A percentile compares a stretch with the other conserved stretches of the same genome.
These are phyloP conservation scores for Lichtheimia hyalospora DNA, from an alignment of 371 early-diverging fungal genomes.

Conservation along the genomic window DNA sequence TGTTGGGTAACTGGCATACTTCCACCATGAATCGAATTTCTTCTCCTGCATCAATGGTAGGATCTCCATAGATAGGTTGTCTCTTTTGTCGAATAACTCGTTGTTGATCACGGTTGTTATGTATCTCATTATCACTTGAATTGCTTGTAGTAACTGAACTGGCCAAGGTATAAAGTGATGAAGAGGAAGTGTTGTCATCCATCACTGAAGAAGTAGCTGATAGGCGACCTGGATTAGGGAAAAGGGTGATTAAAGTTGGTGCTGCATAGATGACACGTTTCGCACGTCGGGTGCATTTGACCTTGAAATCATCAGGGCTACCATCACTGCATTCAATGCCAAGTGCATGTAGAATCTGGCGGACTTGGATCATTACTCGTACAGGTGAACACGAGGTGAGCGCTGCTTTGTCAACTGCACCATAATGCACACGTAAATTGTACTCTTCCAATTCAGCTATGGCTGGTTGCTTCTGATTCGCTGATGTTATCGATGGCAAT, in stretches of 20 bases:
- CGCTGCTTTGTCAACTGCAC: conserved; percentile 10
- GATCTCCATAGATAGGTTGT: conserved; percentile 89
- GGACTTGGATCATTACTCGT: conserved; percentile 9
- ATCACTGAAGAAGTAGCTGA: conserved; percentile 6
- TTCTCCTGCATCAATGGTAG: conserved; percentile 79
- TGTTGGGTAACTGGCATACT: conserved; percentile 83
- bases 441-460: too few relatives aligned
- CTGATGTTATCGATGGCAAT: not conserved
- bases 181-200: not conserved
- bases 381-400: conserved; percentile 10
- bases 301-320: conserved; percentile 11
- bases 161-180: conserved; percentile 1
- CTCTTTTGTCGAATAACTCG: not conserved
- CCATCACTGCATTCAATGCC: conserved; percentile 11
- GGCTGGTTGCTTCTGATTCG: not conserved
- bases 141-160: conserved; percentile 1
- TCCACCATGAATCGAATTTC: conserved; percentile 83
- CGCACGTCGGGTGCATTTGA: conserved; percentile 14
- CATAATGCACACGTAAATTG: conserved; percentile 9
- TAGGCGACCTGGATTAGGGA: conserved; percentile 16
- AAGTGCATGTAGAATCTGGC: conserved; percentile 11
- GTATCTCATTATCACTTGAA: not conserved
- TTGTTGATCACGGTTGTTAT: not conserved
- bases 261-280: not conserved
- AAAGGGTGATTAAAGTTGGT: not conserved